Conservation (phyloP, 306 rosid genomes). For the Cyamopsis tetragonoloba region DNA sequence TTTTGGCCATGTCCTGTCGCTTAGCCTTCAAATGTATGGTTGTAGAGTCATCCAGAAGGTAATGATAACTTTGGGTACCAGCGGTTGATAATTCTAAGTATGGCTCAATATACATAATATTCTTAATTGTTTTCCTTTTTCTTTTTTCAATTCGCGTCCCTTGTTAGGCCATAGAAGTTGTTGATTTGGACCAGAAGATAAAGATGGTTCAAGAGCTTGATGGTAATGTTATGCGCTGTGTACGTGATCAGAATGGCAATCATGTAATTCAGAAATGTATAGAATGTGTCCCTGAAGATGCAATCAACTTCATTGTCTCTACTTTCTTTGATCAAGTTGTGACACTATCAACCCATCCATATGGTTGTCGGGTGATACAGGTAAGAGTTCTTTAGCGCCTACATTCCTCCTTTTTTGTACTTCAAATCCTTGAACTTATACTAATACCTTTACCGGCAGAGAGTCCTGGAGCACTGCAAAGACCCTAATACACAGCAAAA, state of each 20-base stretch:
- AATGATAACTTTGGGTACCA: constrained; percentile 16
- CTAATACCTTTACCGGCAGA: constrained; percentile 43
- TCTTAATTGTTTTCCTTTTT: background rate
- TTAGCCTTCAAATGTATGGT: constrained; percentile 99
- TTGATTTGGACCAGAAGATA: constrained; percentile 87
- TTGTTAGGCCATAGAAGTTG: constrained; percentile 93
- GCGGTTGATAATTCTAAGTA: background rate
- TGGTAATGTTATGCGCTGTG: constrained; percentile 88
- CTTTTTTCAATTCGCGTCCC: background rate
- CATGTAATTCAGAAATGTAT: constrained; percentile 96
- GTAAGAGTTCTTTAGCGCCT: constrained; percentile 27
- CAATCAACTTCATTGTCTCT: constrained; percentile 68
- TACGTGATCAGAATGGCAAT: constrained; percentile 97
- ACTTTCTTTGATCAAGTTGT: constrained; percentile 91
- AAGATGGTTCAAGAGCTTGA: constrained; percentile 93
- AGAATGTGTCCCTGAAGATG: constrained; percentile 62
- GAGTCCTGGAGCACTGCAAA: constrained; percentile 86
- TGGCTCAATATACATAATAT: background rate
- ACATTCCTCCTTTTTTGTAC: background rate
- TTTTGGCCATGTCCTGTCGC: constrained; percentile 69
- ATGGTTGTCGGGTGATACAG: constrained; percentile 97
- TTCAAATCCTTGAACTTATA: background rate
- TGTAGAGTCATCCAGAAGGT: constrained; percentile 98
- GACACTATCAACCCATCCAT: constrained; percentile 89
- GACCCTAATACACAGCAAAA: constrained; percentile 63